Evolutionary conservation across 768 basidiomycete species (phyloP).

Genomic region (Leucocoprinus leucothites): DNA sequence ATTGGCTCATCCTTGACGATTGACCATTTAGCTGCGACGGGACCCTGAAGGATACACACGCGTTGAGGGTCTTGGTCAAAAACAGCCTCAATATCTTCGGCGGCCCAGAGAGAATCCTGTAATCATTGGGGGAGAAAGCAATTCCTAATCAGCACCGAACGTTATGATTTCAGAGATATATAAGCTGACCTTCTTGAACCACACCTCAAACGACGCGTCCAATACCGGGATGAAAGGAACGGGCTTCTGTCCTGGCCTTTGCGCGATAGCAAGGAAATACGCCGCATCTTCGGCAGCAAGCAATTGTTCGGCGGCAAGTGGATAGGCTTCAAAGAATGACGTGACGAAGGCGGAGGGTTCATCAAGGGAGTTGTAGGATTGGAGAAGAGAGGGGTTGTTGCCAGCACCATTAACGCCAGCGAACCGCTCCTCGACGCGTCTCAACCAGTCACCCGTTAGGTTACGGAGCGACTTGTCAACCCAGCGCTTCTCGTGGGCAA

Average conservation of each 20-base stretch:
- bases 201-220: slow-evolving; percentile 91
- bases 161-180: slow-evolving; percentile 15
- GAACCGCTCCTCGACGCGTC: slow-evolving; percentile 93
- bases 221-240: slow-evolving; percentile 97
- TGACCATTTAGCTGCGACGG: slow-evolving; percentile 89
- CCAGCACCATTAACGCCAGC: slow-evolving; percentile 80
- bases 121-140: background rate
- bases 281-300: slow-evolving; percentile 92
- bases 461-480: slow-evolving; percentile 89
- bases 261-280: slow-evolving; percentile 93
- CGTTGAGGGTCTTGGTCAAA: slow-evolving; percentile 99
- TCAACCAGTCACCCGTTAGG: slow-evolving; percentile 94
- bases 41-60: slow-evolving; percentile 96
- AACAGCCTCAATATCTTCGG: slow-evolving; percentile 97
- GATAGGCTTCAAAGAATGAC: slow-evolving; percentile 82
- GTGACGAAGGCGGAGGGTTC: slow-evolving; percentile 76
- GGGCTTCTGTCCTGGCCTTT: slow-evolving; percentile 96
- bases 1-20: slow-evolving; percentile 91
- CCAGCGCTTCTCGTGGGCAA: slow-evolving; percentile 89
- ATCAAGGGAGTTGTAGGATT: slow-evolving; percentile 81
- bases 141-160: slow-evolving; percentile 16
- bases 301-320: slow-evolving; percentile 78
- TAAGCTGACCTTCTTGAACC: slow-evolving; percentile 93
- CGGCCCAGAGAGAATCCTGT: slow-evolving; percentile 95
- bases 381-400: slow-evolving; percentile 78